Evolutionary conservation across 2,329 filamentous ascomycete genomes (phyloP).

Genomic region (Cordyceps cateniannulata): DNA sequence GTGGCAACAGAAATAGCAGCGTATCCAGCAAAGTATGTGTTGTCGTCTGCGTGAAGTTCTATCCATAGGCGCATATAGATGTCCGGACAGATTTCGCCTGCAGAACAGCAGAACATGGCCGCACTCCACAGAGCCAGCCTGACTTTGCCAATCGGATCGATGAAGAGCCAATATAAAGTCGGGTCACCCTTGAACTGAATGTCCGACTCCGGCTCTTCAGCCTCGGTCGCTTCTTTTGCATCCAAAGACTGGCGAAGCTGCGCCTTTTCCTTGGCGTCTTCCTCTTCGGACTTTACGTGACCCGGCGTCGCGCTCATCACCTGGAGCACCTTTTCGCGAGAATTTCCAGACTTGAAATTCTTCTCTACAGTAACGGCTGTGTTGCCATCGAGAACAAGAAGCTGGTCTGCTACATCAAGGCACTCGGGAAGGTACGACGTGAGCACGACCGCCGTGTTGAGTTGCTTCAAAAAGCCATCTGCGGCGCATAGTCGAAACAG

Average conservation of each 20-base stretch:
- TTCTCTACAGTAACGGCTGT: neutral
- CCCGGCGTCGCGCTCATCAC: neutral
- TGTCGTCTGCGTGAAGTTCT: neutral
- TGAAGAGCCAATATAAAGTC: neutral
- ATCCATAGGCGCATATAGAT: constrained; percentile 3
- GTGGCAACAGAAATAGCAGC: neutral
- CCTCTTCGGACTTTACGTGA: neutral
- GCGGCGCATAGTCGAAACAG: neutral
- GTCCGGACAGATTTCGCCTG: neutral
- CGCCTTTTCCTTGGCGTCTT: neutral
- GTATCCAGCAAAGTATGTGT: neutral
- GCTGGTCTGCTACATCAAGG: neutral
- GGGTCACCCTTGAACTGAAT: neutral
- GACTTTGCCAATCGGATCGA: neutral
- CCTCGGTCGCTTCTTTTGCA: no score
- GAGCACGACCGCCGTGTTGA: neutral
- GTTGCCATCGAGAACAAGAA: neutral
- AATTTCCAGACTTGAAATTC: neutral
- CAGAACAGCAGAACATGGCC: neutral
- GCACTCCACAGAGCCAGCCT: neutral
- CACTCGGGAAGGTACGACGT: neutral
- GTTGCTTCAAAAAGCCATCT: constrained; percentile 8
- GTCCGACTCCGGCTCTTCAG: neutral
- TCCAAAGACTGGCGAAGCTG: neutral
- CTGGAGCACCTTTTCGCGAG: neutral